Percentiles rank a stretch among this genome's conserved stretches.
These are phyloP conservation scores for Flaveria floridana DNA, from an alignment of 140 eudicot species.

Conservation along the genomic window DNA sequence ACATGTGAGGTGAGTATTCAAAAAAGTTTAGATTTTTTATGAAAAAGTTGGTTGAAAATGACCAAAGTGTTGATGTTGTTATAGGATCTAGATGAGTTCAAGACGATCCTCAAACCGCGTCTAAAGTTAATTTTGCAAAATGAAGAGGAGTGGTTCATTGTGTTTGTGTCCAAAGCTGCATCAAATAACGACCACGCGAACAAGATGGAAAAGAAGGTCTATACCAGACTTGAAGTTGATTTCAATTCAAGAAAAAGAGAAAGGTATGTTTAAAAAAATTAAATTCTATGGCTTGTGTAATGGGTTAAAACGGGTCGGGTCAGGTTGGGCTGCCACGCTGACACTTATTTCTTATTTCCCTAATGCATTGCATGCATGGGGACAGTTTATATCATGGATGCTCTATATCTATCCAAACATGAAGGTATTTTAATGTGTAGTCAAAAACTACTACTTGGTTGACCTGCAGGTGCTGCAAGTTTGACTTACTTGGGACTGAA, in stretches of 20 bases:
- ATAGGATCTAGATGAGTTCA: constrained; percentile 95
- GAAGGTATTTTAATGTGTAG: background rate
- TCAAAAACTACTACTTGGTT: constrained; percentile 27
- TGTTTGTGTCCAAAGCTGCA: constrained; percentile 84
- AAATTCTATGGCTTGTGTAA: background rate
- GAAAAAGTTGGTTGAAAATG: constrained; percentile 18
- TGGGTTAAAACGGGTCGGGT: constrained; percentile 3
- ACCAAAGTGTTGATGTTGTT: background rate
- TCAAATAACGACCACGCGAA: constrained; percentile 66
- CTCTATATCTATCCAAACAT: background rate
- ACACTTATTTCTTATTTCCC: background rate
- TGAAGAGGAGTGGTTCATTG: constrained; percentile 95
- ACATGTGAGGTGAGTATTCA: constrained; percentile 69
- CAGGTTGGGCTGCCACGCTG: background rate
- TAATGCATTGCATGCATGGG: background rate
- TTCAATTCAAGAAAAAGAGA: constrained; percentile 92
- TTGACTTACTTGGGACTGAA: constrained; percentile 68
- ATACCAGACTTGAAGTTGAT: constrained; percentile 85
- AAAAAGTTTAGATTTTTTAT: background rate
- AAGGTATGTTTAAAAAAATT: constrained; percentile 39
- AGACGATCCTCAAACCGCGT: constrained; percentile 87
- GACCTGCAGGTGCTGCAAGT: constrained; percentile 71
- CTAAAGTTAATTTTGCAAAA: constrained; percentile 80
- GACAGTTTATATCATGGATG: constrained; percentile 12
- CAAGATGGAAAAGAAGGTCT: constrained; percentile 85